Evolutionary conservation across 2,329 filamentous ascomycete genomes (phyloP).

Genomic region (Calonectria hongkongensis): DNA sequence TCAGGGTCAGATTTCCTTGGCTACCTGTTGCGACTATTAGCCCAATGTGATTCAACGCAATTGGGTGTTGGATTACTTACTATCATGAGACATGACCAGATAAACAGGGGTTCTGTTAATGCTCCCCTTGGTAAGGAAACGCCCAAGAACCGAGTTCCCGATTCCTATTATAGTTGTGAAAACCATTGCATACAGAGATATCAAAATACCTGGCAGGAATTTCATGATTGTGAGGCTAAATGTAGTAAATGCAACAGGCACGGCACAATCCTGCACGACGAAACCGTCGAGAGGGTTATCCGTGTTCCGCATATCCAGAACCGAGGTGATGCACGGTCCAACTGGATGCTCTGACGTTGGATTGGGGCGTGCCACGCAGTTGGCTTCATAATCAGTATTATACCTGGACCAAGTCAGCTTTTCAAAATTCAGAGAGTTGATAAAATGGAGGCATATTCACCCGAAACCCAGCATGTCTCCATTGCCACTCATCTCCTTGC

Average conservation of each 20-base stretch:
- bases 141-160: conserved; percentile 74
- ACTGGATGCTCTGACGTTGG: conserved; percentile 71
- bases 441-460: conserved; percentile 56
- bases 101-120: conserved; percentile 78
- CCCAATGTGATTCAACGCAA: too few relatives aligned
- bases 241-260: conserved; percentile 73
- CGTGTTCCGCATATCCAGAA: conserved; percentile 76
- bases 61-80: conserved; percentile 56
- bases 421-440: not conserved
- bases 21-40: conserved; percentile 62
- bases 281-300: conserved; percentile 76
- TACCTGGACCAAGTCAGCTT: conserved; percentile 63
- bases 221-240: conserved; percentile 76
- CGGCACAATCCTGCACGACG: conserved; percentile 78
- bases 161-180: conserved; percentile 34
- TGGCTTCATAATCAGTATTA: conserved; percentile 74
- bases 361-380: conserved; percentile 72
- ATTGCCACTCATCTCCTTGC: conserved; percentile 78
- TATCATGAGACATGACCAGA: conserved; percentile 80
- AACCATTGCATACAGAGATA: conserved; percentile 46
- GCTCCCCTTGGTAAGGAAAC: conserved; percentile 73
- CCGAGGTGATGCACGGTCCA: conserved; percentile 77
- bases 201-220: conserved; percentile 60
- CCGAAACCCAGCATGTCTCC: conserved; percentile 80
- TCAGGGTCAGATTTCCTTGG: conserved; percentile 75